Conservation (phyloP, 176 grass and related monocot genomes). For the Aechmea fasciata region DNA sequence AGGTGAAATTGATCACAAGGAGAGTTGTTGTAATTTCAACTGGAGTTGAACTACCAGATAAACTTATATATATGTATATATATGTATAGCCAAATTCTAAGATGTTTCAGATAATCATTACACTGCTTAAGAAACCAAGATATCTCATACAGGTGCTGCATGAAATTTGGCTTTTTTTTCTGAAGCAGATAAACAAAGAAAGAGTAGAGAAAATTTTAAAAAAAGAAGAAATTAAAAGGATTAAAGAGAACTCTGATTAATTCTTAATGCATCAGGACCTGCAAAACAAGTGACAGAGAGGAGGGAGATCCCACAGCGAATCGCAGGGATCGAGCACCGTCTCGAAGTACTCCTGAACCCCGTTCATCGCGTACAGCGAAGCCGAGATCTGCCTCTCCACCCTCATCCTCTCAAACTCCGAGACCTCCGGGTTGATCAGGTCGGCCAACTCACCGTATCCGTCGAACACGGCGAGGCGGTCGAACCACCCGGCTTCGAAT, state of each 20-base stretch:
- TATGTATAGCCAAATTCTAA: too few species aligned
- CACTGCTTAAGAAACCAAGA: background rate
- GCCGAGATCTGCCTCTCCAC: slow-evolving; percentile 33
- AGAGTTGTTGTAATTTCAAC: too few species aligned
- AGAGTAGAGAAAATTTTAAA: background rate
- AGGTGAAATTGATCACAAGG: too few species aligned
- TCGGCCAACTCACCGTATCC: background rate
- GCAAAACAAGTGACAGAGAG: slow-evolving; percentile 40
- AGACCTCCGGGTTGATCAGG: background rate
- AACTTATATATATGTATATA: too few species aligned
- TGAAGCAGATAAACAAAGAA: background rate
- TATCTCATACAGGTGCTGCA: background rate
- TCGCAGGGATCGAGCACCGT: slow-evolving; percentile 32
- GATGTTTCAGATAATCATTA: background rate
- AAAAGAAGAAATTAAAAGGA: background rate
- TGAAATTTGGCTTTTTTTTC: background rate
- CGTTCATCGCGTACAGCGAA: slow-evolving; percentile 21
- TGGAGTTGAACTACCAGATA: too few species aligned
- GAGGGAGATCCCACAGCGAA: slow-evolving; percentile 47
- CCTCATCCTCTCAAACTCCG: slow-evolving; percentile 31
- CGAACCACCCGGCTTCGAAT: slow-evolving; percentile 14
- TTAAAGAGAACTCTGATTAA: background rate
- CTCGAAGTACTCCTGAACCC: slow-evolving; percentile 29
- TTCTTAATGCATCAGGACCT: slow-evolving; percentile 14
- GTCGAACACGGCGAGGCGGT: background rate